Conservation (phyloP, 352 stramenopile genomes). For the Pythium volutum region DNA sequence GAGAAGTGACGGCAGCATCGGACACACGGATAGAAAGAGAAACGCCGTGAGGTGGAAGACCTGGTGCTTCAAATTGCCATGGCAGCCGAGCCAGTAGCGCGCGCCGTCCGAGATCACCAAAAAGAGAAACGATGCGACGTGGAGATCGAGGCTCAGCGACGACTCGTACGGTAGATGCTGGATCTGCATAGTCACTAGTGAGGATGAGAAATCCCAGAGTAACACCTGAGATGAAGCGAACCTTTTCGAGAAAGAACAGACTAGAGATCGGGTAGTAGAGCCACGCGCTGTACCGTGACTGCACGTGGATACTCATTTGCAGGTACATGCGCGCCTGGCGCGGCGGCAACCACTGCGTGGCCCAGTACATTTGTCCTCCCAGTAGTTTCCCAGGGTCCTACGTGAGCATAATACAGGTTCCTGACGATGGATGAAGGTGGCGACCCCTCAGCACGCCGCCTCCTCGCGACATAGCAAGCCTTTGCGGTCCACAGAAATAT, state of each 20-base stretch:
- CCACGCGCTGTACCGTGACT: constrained; percentile 48
- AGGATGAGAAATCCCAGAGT: not conserved
- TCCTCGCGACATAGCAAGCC: not conserved
- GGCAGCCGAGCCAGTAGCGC: constrained; percentile 57
- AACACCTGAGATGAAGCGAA: constrained; percentile 4
- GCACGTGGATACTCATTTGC: constrained; percentile 58
- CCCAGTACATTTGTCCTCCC: constrained; percentile 19
- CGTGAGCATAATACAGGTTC: too few species aligned
- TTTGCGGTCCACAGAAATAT: constrained; percentile 2
- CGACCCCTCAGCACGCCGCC: not conserved
- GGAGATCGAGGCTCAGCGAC: constrained; percentile 37
- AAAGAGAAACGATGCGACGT: constrained; percentile 41
- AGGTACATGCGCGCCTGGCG: constrained; percentile 43
- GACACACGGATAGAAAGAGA: constrained; percentile 64
- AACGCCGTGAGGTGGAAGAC: constrained; percentile 69
- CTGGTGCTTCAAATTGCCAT: constrained; percentile 50
- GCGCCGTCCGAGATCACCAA: constrained; percentile 40
- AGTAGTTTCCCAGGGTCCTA: too few species aligned
- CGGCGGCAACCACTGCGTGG: constrained; percentile 32
- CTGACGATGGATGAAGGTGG: not conserved
- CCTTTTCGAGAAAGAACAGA: constrained; percentile 63
- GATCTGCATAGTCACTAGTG: constrained; percentile 22
- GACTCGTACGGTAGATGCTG: constrained; percentile 36
- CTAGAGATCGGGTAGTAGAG: constrained; percentile 58
- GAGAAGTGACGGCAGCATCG: constrained; percentile 47